Conservation (phyloP, 2,329 filamentous ascomycete species). For the Aspergillus versicolor region DNA sequence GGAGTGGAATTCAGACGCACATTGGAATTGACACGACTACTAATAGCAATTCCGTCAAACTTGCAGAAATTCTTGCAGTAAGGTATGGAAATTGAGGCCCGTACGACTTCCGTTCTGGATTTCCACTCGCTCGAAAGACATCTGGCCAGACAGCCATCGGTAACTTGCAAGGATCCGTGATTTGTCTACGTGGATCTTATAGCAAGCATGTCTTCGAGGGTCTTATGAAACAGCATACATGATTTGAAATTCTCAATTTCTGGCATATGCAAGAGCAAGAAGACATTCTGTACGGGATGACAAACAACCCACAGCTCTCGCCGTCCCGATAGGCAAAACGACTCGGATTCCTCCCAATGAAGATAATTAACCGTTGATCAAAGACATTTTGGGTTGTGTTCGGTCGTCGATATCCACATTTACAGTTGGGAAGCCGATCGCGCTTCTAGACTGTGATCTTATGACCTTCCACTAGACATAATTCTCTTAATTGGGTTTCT, state of each 20-base stretch:
- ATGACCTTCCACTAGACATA: conserved; percentile 1
- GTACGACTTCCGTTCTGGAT: conserved; percentile 2
- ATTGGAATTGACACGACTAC: conserved; percentile 2
- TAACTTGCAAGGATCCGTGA: conserved; percentile 7
- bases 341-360: background rate
- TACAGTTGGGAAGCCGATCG: conserved; percentile 1
- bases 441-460: conserved; percentile 1
- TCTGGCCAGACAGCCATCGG: conserved; percentile 1
- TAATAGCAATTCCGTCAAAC: conserved; percentile 2
- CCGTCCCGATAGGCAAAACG: background rate
- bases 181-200: conserved; percentile 3
- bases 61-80: conserved; percentile 2
- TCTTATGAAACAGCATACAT: conserved; percentile 1
- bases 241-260: conserved; percentile 6
- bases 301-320: background rate
- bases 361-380: conserved; percentile 5
- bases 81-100: conserved; percentile 6
- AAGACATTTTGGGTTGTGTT: background rate
- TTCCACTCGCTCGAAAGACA: conserved; percentile 8
- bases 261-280: conserved; percentile 2
- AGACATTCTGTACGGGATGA: conserved; percentile 1
- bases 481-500: conserved; percentile 2
- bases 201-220: background rate
- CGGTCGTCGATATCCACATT: background rate
- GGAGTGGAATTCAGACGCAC: conserved; percentile 4